Conservation (phyloP, 2,329 filamentous ascomycete genomes). For the Exserohilum turcica region DNA sequence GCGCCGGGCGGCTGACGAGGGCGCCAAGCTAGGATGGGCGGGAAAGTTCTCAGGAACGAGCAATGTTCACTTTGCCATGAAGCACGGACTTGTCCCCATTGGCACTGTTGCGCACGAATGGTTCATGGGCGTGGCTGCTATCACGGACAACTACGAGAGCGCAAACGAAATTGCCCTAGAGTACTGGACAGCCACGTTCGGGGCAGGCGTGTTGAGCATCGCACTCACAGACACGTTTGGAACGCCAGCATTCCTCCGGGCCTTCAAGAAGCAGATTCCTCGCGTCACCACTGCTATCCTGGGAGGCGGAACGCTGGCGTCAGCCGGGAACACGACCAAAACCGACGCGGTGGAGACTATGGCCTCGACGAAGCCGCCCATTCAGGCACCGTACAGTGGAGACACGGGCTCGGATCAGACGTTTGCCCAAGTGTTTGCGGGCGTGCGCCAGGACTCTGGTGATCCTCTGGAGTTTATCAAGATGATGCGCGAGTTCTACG, state of each 20-base stretch:
- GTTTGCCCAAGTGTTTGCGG: constrained; percentile 82
- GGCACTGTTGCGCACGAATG: constrained; percentile 96
- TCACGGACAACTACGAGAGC: constrained; percentile 80
- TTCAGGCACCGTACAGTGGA: constrained; percentile 51
- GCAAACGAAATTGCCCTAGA: constrained; percentile 84
- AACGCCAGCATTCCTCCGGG: constrained; percentile 82
- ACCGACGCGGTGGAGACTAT: constrained; percentile 43
- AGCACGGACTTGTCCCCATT: constrained; percentile 80
- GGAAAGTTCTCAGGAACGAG: constrained; percentile 87
- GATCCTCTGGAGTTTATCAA: constrained; percentile 81
- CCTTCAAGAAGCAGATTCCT: constrained; percentile 74
- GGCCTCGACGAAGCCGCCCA: constrained; percentile 49
- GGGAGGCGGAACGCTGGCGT: constrained; percentile 49
- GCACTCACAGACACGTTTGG: constrained; percentile 97
- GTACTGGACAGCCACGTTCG: constrained; percentile 92
- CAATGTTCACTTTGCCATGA: constrained; percentile 97
- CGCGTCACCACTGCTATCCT: constrained; percentile 48
- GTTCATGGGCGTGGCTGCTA: constrained; percentile 98
- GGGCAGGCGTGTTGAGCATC: constrained; percentile 79
- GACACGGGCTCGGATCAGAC: constrained; percentile 57
- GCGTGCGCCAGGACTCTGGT: constrained; percentile 88
- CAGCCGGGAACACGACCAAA: constrained; percentile 50
- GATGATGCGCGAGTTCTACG: constrained; percentile 80
- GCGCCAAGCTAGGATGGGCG: constrained; percentile 64
- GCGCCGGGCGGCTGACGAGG: constrained; percentile 76